Percentiles rank a stretch among this genome's conserved stretches.
phyloP scores from a whole-genome alignment of 2,329 filamentous ascomycete species.

The Whalleya microplaca region DNA sequence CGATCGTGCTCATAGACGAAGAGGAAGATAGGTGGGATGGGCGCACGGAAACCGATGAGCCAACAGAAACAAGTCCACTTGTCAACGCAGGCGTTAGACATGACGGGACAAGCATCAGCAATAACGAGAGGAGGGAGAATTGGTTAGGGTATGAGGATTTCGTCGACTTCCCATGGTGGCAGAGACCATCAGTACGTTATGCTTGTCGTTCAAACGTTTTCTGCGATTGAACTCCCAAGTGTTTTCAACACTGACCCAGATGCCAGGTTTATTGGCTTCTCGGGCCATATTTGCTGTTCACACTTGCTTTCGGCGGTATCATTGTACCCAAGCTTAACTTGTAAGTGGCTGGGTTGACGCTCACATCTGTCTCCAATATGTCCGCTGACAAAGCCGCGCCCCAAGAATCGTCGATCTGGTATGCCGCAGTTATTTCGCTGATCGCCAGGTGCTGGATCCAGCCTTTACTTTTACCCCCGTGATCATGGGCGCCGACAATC shows the following conservation, averaged over 20 bases:
- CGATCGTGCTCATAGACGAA: constrained; percentile 32
- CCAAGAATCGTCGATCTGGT: constrained; percentile 75
- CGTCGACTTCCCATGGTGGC: constrained; percentile 63
- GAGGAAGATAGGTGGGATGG: constrained; percentile 22
- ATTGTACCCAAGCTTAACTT: constrained; percentile 87
- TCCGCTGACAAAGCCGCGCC: constrained; percentile 14
- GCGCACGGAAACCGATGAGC: constrained; percentile 38
- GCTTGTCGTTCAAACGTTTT: constrained; percentile 58
- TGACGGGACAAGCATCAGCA: constrained; percentile 21
- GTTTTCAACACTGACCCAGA: constrained; percentile 30
- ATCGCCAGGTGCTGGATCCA: constrained; percentile 63
- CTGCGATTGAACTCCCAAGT: background rate
- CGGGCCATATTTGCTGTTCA: constrained; percentile 78
- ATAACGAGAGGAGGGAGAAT: constrained; percentile 28
- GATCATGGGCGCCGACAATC: constrained; percentile 69
- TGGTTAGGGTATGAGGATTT: constrained; percentile 64
- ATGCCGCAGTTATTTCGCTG: constrained; percentile 80
- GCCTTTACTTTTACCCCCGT: constrained; percentile 65
- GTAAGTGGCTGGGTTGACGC: constrained; percentile 41
- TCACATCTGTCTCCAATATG: background rate
- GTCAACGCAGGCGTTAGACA: constrained; percentile 38
- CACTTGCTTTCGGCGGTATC: constrained; percentile 82
- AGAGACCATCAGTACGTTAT: constrained; percentile 60
- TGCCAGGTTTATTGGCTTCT: constrained; percentile 80
- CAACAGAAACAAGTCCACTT: constrained; percentile 45